Evolutionary conservation across 768 basidiomycete genomes (phyloP).

Genomic region (Auricularia sp.): DNA sequence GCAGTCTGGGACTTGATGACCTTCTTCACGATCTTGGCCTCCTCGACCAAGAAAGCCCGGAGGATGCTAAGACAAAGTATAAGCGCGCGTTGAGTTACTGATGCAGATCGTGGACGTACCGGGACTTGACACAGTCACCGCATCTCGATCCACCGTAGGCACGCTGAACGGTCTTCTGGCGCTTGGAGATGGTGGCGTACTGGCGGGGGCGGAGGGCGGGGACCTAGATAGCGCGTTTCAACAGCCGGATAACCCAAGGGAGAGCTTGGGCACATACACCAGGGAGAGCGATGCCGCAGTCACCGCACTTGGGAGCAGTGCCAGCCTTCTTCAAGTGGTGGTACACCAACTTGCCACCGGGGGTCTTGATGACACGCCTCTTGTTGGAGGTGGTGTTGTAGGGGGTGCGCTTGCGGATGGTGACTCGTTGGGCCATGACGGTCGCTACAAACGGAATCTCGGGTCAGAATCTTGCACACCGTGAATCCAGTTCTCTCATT

Average conservation of each 20-base stretch:
- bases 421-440: slow-evolving; percentile 99
- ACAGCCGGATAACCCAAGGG: background rate
- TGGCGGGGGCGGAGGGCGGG: slow-evolving; percentile 92
- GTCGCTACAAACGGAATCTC: too few species aligned
- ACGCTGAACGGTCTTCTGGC: slow-evolving; percentile 90
- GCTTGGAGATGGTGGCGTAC: slow-evolving; percentile 93
- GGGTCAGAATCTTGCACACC: too few species aligned
- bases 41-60: slow-evolving; percentile 97
- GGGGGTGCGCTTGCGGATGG: slow-evolving; percentile 94
- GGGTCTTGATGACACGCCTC: slow-evolving; percentile 92
- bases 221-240: too few species aligned
- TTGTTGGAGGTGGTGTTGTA: slow-evolving; percentile 98
- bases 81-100: background rate
- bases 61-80: slow-evolving; percentile 59
- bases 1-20: slow-evolving; percentile 84
- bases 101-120: slow-evolving; percentile 46
- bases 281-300: slow-evolving; percentile 88
- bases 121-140: slow-evolving; percentile 88
- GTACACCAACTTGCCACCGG: slow-evolving; percentile 95
- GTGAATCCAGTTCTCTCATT: too few species aligned
- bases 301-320: slow-evolving; percentile 92
- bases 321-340: slow-evolving; percentile 95
- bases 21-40: slow-evolving; percentile 99
- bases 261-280: slow-evolving; percentile 55
- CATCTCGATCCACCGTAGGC: slow-evolving; percentile 98